Evolutionary conservation across 768 basidiomycete genomes (phyloP).

Genomic region (Leccinellum rugosiceps): DNA sequence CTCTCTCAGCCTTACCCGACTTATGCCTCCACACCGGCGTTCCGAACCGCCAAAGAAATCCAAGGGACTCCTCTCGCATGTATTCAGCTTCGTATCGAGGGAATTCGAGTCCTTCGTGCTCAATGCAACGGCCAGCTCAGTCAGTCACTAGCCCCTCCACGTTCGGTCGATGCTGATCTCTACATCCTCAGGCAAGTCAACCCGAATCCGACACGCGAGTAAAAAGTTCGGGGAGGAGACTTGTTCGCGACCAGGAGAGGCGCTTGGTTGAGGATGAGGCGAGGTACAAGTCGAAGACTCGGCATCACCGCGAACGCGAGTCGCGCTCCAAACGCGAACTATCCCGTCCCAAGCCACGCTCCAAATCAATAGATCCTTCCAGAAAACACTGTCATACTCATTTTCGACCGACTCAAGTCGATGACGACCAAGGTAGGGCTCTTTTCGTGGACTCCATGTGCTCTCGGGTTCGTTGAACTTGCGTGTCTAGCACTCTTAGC

Average conservation of each 20-base stretch:
- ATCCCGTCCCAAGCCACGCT: conserved; percentile 15
- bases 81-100: conserved; percentile 65
- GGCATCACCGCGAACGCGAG: conserved; percentile 9
- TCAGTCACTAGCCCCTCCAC: conserved; percentile 8
- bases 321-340: conserved; percentile 4
- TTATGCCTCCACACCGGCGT: conserved; percentile 11
- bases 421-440: conserved; percentile 23
- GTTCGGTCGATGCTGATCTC: conserved; percentile 4
- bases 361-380: conserved; percentile 18
- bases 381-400: conserved; percentile 2
- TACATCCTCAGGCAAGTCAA: conserved; percentile 15
- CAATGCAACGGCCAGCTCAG: conserved; percentile 49
- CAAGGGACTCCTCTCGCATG: conserved; percentile 55
- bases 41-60: conserved; percentile 4
- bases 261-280: conserved; percentile 14
- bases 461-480: conserved; percentile 3
- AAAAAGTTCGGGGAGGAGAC: conserved; percentile 8
- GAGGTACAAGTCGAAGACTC: conserved; percentile 3
- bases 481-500: conserved; percentile 19
- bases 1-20: background rate
- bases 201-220: conserved; percentile 8
- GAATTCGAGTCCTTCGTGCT: conserved; percentile 71
- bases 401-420: background rate
- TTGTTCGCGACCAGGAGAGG: conserved; percentile 6
- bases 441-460: background rate